Percentiles rank a stretch among this genome's conserved stretches.
phyloP scores from a whole-genome alignment of 2,329 filamentous ascomycete genomes.

The Remersonia thermophila region DNA sequence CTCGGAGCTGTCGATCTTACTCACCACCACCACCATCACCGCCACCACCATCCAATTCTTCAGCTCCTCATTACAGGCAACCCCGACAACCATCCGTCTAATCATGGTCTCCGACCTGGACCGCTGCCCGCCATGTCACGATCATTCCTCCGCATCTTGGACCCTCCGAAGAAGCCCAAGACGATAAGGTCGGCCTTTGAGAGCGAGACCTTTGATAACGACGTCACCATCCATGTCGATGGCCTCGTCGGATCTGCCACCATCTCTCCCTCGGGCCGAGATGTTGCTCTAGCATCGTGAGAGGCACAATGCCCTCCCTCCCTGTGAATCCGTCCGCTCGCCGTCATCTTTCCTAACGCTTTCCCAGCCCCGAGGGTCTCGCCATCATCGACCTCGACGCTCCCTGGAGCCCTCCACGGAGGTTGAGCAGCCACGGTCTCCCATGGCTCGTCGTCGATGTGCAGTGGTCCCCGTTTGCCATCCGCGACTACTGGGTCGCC shows the following conservation, averaged over 20 bases:
- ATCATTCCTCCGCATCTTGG: constrained; percentile 28
- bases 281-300: constrained; percentile 76
- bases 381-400: constrained; percentile 88
- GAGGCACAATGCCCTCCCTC: constrained; percentile 17
- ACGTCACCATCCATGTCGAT: constrained; percentile 74
- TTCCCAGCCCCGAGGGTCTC: constrained; percentile 59
- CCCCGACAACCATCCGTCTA: not conserved
- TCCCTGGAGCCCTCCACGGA: constrained; percentile 73
- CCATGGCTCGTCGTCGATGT: constrained; percentile 95
- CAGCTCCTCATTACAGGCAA: not conserved
- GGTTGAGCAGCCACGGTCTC: constrained; percentile 67
- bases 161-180: constrained; percentile 42
- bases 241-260: constrained; percentile 77
- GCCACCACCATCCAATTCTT: not conserved
- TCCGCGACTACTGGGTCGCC: constrained; percentile 82
- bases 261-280: constrained; percentile 81
- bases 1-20: no score
- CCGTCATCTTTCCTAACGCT: not conserved
- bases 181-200: constrained; percentile 60
- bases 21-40: no score
- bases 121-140: constrained; percentile 32
- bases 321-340: not conserved
- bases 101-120: constrained; percentile 4
- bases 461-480: constrained; percentile 90
- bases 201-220: constrained; percentile 75